Conservation (phyloP, 176 grass and related monocot species). For the Aegilops longissima region DNA sequence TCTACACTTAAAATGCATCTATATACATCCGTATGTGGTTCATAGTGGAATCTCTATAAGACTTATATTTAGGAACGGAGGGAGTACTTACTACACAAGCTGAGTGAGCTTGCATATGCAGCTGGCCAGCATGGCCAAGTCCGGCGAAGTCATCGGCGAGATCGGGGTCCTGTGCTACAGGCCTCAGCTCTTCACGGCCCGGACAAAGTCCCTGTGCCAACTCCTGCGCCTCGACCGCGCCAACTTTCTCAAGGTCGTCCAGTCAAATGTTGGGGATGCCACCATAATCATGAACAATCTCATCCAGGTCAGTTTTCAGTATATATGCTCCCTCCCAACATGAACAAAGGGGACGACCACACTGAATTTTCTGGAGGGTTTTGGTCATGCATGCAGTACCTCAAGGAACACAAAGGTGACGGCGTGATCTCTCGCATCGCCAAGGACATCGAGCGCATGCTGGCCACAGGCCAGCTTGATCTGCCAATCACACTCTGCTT, state of each 20-base stretch:
- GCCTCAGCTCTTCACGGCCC: slow-evolving; percentile 72
- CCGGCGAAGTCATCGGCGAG: slow-evolving; percentile 70
- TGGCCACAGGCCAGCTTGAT: slow-evolving; percentile 56
- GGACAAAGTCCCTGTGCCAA: slow-evolving; percentile 70
- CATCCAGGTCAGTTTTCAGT: slow-evolving; percentile 18
- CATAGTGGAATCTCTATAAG: no score
- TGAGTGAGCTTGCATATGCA: slow-evolving; percentile 26
- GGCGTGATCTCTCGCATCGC: slow-evolving; percentile 24
- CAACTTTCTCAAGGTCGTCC: slow-evolving; percentile 54
- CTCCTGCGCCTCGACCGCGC: slow-evolving; percentile 68
- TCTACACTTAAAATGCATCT: no score
- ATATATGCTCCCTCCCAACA: neutral
- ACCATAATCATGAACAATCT: slow-evolving; percentile 84
- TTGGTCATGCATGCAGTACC: slow-evolving; percentile 44
- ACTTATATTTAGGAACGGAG: no score
- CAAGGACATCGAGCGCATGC: slow-evolving; percentile 74
- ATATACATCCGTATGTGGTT: no score
- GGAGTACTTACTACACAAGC: no score
- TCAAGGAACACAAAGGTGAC: slow-evolving; percentile 56
- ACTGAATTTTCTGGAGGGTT: neutral
- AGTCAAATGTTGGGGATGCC: slow-evolving; percentile 72
- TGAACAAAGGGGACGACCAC: neutral
- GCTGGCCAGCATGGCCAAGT: slow-evolving; percentile 39
- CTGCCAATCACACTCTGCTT: slow-evolving; percentile 69
- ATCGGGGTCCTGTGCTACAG: slow-evolving; percentile 81